Evolutionary conservation across 805 yeast genomes (phyloP), one percentile per base, ranked within the genome.

Genomic region (Kluyveromyces dobzhanskii): DNA sequence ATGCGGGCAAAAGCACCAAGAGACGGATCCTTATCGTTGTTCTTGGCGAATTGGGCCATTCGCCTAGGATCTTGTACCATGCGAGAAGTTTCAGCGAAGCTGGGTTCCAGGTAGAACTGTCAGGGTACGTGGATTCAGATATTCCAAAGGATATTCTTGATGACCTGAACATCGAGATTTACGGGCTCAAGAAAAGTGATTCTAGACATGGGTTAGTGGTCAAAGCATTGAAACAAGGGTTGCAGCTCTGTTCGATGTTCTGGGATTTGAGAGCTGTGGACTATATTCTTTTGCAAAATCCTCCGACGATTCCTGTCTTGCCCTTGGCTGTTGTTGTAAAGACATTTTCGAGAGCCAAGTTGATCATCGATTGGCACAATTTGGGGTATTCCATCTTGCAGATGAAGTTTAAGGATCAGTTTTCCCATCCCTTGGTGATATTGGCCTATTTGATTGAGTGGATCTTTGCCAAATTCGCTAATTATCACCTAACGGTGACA

Each of bases 281-380:
- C 44, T 85, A 68, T 50, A 68, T 88, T 6, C 51, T 90, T 56
- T 71, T 92, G 21, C 94, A 83, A 63, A 92, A 90, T 59, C 99
- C 99, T 0, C 99, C 99, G 0, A 75, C 85, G 3, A 69, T 92
- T 35, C 99, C 99, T 0, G 66, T 86, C 2, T 61, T 92, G 12
- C 73, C 83, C 0, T 64, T 88, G 2, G 69, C 76, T 0, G 71
- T 81, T 2, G 17, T 79, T 1, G 76, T 73, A 53, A 71, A 74
- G 41, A 60, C 67, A 43, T 56, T 76, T 31, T 71, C 75, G 10
- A 69, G 76, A 2, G 67, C 88, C 4, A 70, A 72, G 51, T 60
- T 90, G 17, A 70, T 92, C 16, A 75, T 92, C 35, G 99, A 92
- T 61, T 92, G 98, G 98, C 99, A 92, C 61, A 92, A 92, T 59